Base-by-base conservation (phyloP, 768 basidiomycete species). In the Mycena vulgaris region DNA sequence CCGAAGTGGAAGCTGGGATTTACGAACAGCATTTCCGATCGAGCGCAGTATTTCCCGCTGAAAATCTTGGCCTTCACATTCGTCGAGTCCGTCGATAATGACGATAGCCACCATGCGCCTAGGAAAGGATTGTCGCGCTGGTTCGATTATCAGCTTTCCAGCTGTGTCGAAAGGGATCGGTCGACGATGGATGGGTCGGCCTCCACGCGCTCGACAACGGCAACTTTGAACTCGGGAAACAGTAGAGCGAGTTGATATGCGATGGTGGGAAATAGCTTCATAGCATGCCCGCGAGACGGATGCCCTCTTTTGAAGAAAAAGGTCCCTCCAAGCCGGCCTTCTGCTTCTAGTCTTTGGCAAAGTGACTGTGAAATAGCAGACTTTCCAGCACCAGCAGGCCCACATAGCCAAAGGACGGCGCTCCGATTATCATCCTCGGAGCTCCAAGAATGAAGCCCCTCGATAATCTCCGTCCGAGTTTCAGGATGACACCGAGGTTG, bases 301-400 rank as follows among this genome's bases (percentile, higher is more conserved):
- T 63, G 37, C 14, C 39, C 49, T n/a, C 74, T 19, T 21, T 45
- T 45, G 21, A 45, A 45, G 42, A 45, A 45, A 21, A 45, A 45
- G 42, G 7, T 45, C 25, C 72, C 74, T 25, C 63, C 73, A 2
- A 77, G 63, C 2, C 48, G 48, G 10, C 42, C 58, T 27, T 64
- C 42, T n/a, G 58, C 64, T 3, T 40, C n/a, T 35, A 63, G 68
- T 7, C 35, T 31, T 49, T 81, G 75, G n/a, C 79, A 77, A 5
- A 82, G 67, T 2, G 80, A 79, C 48, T 82, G 81, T 23, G 76
- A 74, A 21, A 84, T 62, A 3, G 79, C 75, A 0, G 79, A 73
- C 52, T 80, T 80, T 5, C 80, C 80, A 3, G 74, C 69, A 1
- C 80, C 79, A 47, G 77, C 79, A 10, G 77, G 72, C 7, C 80